These are phyloP conservation scores for Colletotrichum agaves DNA, from an alignment of 2,329 filamentous ascomycete genomes.

Conservation along the genomic window DNA sequence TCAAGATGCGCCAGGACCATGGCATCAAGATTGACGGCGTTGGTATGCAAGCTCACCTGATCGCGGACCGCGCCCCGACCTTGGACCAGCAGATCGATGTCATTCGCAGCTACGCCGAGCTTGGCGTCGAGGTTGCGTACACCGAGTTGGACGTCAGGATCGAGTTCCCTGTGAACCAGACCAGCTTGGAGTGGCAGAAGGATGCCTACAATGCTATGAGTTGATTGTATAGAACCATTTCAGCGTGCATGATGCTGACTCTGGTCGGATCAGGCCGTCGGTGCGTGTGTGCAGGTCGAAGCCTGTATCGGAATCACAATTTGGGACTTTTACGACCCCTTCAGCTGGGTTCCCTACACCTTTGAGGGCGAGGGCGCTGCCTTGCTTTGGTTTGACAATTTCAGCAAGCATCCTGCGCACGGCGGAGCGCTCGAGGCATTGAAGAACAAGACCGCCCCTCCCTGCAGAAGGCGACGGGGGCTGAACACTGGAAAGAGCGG, in stretches of 20 bases:
- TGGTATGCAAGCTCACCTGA: conserved; percentile 70
- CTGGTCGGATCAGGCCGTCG: conserved; percentile 23
- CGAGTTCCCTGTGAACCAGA: conserved; percentile 43
- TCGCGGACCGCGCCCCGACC: conserved; percentile 59
- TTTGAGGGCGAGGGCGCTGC: conserved; percentile 55
- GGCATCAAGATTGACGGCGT: conserved; percentile 71
- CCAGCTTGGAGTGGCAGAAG: conserved; percentile 45
- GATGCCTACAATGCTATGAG: conserved; percentile 41
- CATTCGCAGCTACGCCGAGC: conserved; percentile 54
- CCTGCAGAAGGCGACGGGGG: conserved; percentile 28
- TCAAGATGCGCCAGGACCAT: conserved; percentile 56
- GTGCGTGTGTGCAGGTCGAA: conserved; percentile 44
- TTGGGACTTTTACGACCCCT: conserved; percentile 51
- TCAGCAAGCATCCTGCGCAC: conserved; percentile 56
- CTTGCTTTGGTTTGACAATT: conserved; percentile 55
- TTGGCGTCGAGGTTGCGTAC: conserved; percentile 62
- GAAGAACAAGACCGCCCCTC: conserved; percentile 43
- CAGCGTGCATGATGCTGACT: neutral
- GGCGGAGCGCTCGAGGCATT: conserved; percentile 49
- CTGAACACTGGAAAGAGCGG: conserved; percentile 23
- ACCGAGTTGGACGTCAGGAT: conserved; percentile 66
- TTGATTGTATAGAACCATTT: neutral
- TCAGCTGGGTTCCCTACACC: conserved; percentile 54
- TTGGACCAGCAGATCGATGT: conserved; percentile 50
- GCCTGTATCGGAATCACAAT: conserved; percentile 48